Evolutionary conservation across 2,329 filamentous ascomycete species (phyloP).

Genomic region (Xylariaceae sp.): DNA sequence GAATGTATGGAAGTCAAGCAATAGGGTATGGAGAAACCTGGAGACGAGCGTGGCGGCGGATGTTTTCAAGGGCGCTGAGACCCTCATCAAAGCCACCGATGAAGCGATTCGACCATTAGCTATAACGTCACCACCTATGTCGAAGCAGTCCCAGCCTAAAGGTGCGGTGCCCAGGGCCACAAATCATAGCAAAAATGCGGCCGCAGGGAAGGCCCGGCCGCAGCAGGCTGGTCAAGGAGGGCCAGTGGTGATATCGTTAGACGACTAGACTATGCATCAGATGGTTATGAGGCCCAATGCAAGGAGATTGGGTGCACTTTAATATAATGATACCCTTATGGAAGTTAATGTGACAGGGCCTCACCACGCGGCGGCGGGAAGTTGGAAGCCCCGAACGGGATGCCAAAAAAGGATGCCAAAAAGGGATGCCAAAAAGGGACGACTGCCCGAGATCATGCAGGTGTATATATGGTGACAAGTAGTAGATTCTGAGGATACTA

Average conservation of each 20-base stretch:
- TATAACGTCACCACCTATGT: slow-evolving; percentile 25
- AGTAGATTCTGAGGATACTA: too few relatives aligned
- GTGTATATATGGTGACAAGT: too few relatives aligned
- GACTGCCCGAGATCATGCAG: too few relatives aligned
- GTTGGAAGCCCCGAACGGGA: neutral
- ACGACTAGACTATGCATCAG: slow-evolving; percentile 12
- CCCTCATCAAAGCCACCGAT: slow-evolving; percentile 43
- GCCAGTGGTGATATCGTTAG: slow-evolving; percentile 18
- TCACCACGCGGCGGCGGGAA: neutral
- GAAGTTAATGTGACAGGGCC: slow-evolving; percentile 5
- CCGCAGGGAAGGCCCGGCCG: slow-evolving; percentile 19
- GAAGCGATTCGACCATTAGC: slow-evolving; percentile 38
- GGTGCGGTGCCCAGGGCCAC: slow-evolving; percentile 17
- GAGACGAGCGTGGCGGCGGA: slow-evolving; percentile 39
- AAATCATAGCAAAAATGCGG: slow-evolving; percentile 20
- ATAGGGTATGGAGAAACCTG: slow-evolving; percentile 27
- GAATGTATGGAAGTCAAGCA: slow-evolving; percentile 28
- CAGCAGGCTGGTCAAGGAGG: slow-evolving; percentile 14
- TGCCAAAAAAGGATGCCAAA: neutral
- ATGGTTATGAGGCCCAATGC: neutral
- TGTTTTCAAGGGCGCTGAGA: slow-evolving; percentile 39
- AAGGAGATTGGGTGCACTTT: slow-evolving; percentile 7
- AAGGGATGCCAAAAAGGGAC: too few relatives aligned
- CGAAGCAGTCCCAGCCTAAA: slow-evolving; percentile 24
- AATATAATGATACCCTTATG: slow-evolving; percentile 12